These are phyloP conservation scores for Colletotrichum scovillei DNA, from an alignment of 2,329 filamentous ascomycete genomes.

Conservation along the genomic window DNA sequence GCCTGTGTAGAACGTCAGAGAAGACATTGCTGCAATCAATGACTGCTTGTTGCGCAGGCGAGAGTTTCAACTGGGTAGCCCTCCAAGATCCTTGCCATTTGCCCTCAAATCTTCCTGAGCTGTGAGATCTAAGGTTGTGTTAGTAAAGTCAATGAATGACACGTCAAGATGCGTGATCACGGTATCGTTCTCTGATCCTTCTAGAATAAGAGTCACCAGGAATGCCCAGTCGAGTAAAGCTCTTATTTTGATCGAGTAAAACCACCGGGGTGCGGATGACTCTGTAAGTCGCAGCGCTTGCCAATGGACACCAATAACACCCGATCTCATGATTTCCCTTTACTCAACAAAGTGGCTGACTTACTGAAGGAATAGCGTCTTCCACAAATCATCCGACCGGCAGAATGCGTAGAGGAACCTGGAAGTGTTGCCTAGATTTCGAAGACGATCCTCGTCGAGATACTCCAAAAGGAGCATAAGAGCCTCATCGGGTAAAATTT, in stretches of 20 bases:
- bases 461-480: slow-evolving; percentile 80
- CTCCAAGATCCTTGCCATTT: slow-evolving; percentile 89
- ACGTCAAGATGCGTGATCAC: neutral
- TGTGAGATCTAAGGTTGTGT: slow-evolving; percentile 28
- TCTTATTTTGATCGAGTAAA: neutral
- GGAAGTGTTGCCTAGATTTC: slow-evolving; percentile 80
- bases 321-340: neutral
- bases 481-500: slow-evolving; percentile 82
- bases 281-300: neutral
- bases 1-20: slow-evolving; percentile 89
- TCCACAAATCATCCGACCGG: slow-evolving; percentile 89
- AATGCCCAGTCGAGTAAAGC: neutral
- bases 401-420: slow-evolving; percentile 89
- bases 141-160: slow-evolving; percentile 11
- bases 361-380: slow-evolving; percentile 85
- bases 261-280: neutral
- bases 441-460: slow-evolving; percentile 72
- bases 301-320: neutral
- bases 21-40: slow-evolving; percentile 84
- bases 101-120: slow-evolving; percentile 44
- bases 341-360: slow-evolving; percentile 49
- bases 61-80: slow-evolving; percentile 76
- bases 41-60: slow-evolving; percentile 59
- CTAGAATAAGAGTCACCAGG: neutral
- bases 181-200: neutral